Evolutionary conservation across 441 rosid genomes (phyloP).

Genomic region (Corymbia citriodora): DNA sequence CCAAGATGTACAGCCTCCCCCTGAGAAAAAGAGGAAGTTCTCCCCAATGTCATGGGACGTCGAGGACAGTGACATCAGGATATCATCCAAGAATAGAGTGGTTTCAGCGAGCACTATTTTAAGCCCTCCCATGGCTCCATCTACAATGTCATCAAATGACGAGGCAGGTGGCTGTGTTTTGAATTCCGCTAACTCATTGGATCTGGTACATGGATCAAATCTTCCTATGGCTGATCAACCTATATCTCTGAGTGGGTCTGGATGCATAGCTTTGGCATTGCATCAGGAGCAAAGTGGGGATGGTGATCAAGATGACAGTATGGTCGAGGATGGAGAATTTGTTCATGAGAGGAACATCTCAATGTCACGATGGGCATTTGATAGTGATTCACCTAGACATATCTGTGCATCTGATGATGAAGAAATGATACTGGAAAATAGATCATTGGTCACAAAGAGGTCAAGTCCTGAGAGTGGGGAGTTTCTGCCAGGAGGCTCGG

Average conservation of each 20-base stretch:
- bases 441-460: conserved; percentile 1
- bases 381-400: conserved; percentile 31
- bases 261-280: conserved; percentile 4
- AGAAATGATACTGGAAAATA: conserved; percentile 10
- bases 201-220: conserved; percentile 7
- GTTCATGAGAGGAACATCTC: conserved; percentile 39
- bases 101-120: not conserved
- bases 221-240: not conserved
- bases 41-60: conserved; percentile 36
- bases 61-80: conserved; percentile 22
- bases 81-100: conserved; percentile 18
- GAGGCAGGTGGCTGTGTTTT: conserved; percentile 8
- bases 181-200: not conserved
- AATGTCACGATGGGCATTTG: conserved; percentile 70
- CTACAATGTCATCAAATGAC: not conserved
- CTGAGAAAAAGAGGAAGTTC: conserved; percentile 59
- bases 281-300: not conserved
- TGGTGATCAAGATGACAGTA: conserved; percentile 11
- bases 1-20: conserved; percentile 27
- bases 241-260: not conserved
- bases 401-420: conserved; percentile 21
- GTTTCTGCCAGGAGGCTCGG: conserved; percentile 22
- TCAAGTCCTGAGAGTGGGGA: conserved; percentile 41
- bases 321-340: conserved; percentile 32
- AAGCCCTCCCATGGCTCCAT: conserved; percentile 4